phyloP scores from a whole-genome alignment of 2,329 filamentous ascomycete species.

The Scopulariopsis brevicaulis region DNA sequence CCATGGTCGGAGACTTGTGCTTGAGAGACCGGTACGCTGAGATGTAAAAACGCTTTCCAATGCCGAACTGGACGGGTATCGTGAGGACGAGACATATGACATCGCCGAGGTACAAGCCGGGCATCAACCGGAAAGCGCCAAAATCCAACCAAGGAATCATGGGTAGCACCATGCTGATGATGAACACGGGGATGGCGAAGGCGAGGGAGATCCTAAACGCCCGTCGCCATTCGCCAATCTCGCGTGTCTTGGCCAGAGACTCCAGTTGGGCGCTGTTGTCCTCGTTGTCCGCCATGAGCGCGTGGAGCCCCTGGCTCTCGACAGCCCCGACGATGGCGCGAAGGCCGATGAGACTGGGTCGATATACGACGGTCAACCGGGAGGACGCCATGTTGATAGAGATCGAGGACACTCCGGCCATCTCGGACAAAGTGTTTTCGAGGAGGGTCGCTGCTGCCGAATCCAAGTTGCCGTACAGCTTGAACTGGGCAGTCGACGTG shows the following conservation, averaged over 20 bases:
- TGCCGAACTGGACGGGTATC: slow-evolving; percentile 89
- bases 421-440: slow-evolving; percentile 52
- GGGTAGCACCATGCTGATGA: slow-evolving; percentile 88
- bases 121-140: slow-evolving; percentile 52
- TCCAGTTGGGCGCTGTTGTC: slow-evolving; percentile 96
- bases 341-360: slow-evolving; percentile 62
- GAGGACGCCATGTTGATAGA: slow-evolving; percentile 63
- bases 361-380: slow-evolving; percentile 62
- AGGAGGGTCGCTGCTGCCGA: slow-evolving; percentile 60
- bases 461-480: slow-evolving; percentile 69
- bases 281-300: slow-evolving; percentile 78
- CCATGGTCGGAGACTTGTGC: slow-evolving; percentile 92
- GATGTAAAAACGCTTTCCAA: slow-evolving; percentile 86
- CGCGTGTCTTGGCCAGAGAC: slow-evolving; percentile 89
- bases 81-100: slow-evolving; percentile 74
- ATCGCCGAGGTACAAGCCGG: slow-evolving; percentile 81
- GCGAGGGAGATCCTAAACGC: slow-evolving; percentile 67
- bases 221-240: slow-evolving; percentile 84
- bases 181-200: slow-evolving; percentile 83
- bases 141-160: slow-evolving; percentile 77
- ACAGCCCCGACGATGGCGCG: slow-evolving; percentile 72
- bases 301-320: slow-evolving; percentile 77
- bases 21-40: slow-evolving; percentile 90
- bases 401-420: slow-evolving; percentile 64
- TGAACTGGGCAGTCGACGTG: slow-evolving; percentile 61